A percentile compares a stretch with the other conserved stretches of the same genome.
Evolutionary conservation across 2,329 filamentous ascomycete genomes (phyloP).

Genomic region (Cadophora sp.): DNA sequence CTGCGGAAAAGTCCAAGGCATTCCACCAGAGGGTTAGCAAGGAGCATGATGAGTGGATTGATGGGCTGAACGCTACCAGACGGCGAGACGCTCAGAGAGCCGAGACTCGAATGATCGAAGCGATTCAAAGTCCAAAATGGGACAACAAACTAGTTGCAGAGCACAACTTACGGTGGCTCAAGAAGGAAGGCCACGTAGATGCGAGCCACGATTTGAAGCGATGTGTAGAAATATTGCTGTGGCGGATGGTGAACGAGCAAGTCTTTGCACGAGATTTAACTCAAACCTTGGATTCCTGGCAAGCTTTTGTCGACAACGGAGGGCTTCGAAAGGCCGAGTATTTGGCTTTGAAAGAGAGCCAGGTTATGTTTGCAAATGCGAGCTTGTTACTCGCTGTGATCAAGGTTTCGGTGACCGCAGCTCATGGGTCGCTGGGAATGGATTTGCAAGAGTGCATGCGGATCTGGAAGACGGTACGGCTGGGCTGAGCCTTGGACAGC

Average conservation of each 20-base stretch:
- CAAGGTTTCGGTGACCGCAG: constrained; percentile 52
- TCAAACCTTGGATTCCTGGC: constrained; percentile 58
- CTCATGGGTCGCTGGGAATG: constrained; percentile 56
- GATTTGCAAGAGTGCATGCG: constrained; percentile 62
- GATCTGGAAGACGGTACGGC: constrained; percentile 59
- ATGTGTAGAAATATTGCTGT: constrained; percentile 54
- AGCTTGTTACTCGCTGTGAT: constrained; percentile 57
- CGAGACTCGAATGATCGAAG: constrained; percentile 56
- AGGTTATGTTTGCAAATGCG: constrained; percentile 55
- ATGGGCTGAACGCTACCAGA: constrained; percentile 54
- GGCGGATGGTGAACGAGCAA: constrained; percentile 59
- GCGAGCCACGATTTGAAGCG: constrained; percentile 48
- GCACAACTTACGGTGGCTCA: constrained; percentile 54
- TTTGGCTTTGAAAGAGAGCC: constrained; percentile 48
- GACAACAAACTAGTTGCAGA: constrained; percentile 55
- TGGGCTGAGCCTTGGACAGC: constrained; percentile 49
- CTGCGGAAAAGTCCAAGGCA: constrained; percentile 52
- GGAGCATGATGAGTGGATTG: constrained; percentile 53
- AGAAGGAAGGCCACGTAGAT: constrained; percentile 42
- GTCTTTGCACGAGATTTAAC: constrained; percentile 51
- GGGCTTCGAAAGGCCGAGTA: constrained; percentile 59
- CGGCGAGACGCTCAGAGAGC: constrained; percentile 51
- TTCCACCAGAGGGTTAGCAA: constrained; percentile 50
- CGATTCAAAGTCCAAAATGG: constrained; percentile 61
- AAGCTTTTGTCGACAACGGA: constrained; percentile 60